Conservation (phyloP, 169 alveolate genomes). For the Plasmodium vinckei region DNA sequence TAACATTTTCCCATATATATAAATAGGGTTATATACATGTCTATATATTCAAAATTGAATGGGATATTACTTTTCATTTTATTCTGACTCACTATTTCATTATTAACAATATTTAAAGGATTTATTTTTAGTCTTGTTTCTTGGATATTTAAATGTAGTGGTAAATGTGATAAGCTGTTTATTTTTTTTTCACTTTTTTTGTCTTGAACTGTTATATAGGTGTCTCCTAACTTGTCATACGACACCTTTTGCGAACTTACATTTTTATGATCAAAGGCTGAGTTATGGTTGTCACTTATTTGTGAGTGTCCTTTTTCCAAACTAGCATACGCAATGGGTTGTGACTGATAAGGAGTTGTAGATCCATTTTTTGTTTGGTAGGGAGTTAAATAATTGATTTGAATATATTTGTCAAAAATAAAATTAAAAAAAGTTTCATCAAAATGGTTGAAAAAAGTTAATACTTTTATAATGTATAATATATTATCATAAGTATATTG, state of each 20-base stretch:
- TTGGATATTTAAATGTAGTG: constrained; percentile 40
- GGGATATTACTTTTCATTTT: not conserved
- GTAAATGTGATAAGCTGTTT: constrained; percentile 58
- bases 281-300: no score
- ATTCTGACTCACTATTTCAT: not conserved
- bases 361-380: no score
- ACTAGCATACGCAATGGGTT: no score
- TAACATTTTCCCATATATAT: constrained; percentile 53
- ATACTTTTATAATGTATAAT: constrained; percentile 28
- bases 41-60: constrained; percentile 24
- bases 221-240: no score
- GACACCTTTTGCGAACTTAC: no score
- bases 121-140: constrained; percentile 42
- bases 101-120: constrained; percentile 22
- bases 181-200: constrained; percentile 4
- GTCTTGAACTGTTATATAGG: not conserved
- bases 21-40: constrained; percentile 49
- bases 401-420: constrained; percentile 33
- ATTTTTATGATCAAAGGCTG: no score
- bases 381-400: no score
- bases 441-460: constrained; percentile 35
- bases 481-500: constrained; percentile 39
- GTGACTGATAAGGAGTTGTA: no score
- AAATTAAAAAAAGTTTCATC: constrained; percentile 32
- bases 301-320: no score